Evolutionary conservation across 2,329 filamentous ascomycete species (phyloP).

Genomic region (Incumbomyces delicatus): DNA sequence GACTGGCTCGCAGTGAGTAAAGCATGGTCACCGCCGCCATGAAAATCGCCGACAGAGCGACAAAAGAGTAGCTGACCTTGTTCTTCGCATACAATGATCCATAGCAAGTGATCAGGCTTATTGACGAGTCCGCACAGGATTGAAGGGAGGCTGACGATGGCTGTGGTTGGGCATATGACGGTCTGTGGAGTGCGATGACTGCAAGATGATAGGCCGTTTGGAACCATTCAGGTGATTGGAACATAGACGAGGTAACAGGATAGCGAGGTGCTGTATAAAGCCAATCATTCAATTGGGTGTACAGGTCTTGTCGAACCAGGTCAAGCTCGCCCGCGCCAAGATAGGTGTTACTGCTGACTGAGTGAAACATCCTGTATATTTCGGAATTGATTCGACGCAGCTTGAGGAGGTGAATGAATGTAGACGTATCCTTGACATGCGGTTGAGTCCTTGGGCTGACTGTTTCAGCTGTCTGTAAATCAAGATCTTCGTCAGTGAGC

Average conservation of each 20-base stretch:
- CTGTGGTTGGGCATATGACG: slow-evolving; percentile 19
- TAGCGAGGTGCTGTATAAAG: slow-evolving; percentile 21
- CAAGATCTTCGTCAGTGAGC: slow-evolving; percentile 13
- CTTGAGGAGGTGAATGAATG: slow-evolving; percentile 22
- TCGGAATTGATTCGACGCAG: slow-evolving; percentile 21
- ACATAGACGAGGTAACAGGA: slow-evolving; percentile 16
- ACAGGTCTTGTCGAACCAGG: slow-evolving; percentile 3
- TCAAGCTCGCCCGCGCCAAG: not conserved
- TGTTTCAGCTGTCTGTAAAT: slow-evolving; percentile 1
- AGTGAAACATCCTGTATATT: slow-evolving; percentile 19
- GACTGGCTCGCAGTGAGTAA: slow-evolving; percentile 21
- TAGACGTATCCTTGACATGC: slow-evolving; percentile 16
- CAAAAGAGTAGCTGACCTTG: slow-evolving; percentile 23
- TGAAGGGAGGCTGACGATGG: slow-evolving; percentile 7
- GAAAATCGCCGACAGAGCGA: slow-evolving; percentile 22
- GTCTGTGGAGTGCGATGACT: slow-evolving; percentile 20
- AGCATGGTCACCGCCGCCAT: slow-evolving; percentile 25
- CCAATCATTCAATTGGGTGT: slow-evolving; percentile 18
- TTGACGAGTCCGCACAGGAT: slow-evolving; percentile 5
- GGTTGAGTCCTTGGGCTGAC: not conserved
- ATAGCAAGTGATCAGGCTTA: slow-evolving; percentile 7
- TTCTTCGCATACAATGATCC: slow-evolving; percentile 21
- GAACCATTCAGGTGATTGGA: slow-evolving; percentile 24
- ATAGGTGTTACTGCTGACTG: slow-evolving; percentile 8
- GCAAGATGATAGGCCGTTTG: slow-evolving; percentile 24